Base-by-base conservation (phyloP, 2,329 filamentous ascomycete species). In the Ceratocystis alfenasii region DNA sequence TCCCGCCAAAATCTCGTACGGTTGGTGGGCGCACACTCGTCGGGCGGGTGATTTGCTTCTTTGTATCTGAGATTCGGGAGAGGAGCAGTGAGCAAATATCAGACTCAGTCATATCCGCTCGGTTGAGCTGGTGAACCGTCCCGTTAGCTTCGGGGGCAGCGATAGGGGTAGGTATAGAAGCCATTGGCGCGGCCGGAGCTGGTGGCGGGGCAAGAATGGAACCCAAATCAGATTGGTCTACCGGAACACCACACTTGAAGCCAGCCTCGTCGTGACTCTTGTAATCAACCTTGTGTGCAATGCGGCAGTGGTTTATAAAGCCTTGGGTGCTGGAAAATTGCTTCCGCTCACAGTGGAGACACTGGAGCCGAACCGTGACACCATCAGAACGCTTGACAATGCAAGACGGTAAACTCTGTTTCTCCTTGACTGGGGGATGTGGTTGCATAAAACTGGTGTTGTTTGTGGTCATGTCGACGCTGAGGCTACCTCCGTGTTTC, bases 301-400 rank as follows among this genome's bases (percentile, higher is more conserved):
- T 97, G 66, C 94, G 90, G 74, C 93, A 97, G 74, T 99, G 94
- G 73, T 99, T 99, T 78, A 99, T 94, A 76, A 97, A 97, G n/a
- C 94, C 94, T 75, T 97, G 94, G 0, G 92, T 95, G 77, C 92
- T 97, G 66, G 88, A 92, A 73, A 97, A 97, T 74, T 96, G 90
- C 74, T 90, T 89, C 69, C 93, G 83, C 62, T 90, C 82, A 75
- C 94, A 97, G 74, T 94, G 88, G 67, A 89, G 77, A 78, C 94
- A 99, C 69, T 95, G 87, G 62, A 97, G 82, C 76, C 95, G 95
- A 69, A 97, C 93, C 69, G 87, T 86, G 72, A 89, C 82, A 66
- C 89, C 89, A 75, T 97, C 92, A 65, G 88, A 87, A 71, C 91
- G 87, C 76, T 90, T 92, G 73, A 96, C 81, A 70, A 94, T 81